Evolutionary conservation across 2,329 filamentous ascomycete species (phyloP).

Genomic region (Zymoseptoria tritici): DNA sequence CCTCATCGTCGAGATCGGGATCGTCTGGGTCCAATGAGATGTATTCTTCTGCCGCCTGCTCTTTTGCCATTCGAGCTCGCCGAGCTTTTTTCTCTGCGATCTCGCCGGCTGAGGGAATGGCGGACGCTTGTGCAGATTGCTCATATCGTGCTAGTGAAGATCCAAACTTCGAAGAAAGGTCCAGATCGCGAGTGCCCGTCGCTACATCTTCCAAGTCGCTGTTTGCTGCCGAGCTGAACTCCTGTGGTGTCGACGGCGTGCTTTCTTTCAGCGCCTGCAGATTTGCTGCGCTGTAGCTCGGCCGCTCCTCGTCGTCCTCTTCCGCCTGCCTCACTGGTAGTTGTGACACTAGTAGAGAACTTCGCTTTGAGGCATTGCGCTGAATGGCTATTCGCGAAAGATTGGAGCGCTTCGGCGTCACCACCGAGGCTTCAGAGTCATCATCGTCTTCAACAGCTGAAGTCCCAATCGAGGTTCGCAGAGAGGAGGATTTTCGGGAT

Average conservation of each 20-base stretch:
- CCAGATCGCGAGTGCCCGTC: conserved; percentile 36
- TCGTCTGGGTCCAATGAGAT: conserved; percentile 57
- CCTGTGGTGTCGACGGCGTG: conserved; percentile 73
- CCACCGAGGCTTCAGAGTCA: conserved; percentile 44
- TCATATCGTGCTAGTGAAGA: conserved; percentile 31
- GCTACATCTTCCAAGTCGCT: conserved; percentile 40
- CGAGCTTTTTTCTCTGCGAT: conserved; percentile 88
- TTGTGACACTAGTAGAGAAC: conserved; percentile 38
- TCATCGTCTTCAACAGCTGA: conserved; percentile 48
- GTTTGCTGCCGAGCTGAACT: conserved; percentile 36
- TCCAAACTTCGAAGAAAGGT: conserved; percentile 53
- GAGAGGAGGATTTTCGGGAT: conserved; percentile 62
- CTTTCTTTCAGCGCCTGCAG: conserved; percentile 78
- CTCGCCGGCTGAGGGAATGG: conserved; percentile 73
- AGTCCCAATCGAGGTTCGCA: conserved; percentile 70
- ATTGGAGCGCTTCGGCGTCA: conserved; percentile 56
- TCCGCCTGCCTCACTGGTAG: conserved; percentile 47
- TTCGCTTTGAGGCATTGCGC: conserved; percentile 54
- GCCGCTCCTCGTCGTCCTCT: conserved; percentile 55
- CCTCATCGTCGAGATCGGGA: conserved; percentile 37
- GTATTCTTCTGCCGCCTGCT: conserved; percentile 51
- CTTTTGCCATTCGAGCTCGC: conserved; percentile 68
- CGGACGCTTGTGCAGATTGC: conserved; percentile 26
- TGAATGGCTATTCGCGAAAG: conserved; percentile 59
- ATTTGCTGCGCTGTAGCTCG: conserved; percentile 79